Base-by-base conservation (phyloP, 2,329 filamentous ascomycete species). In the Diaporthe sp. region DNA sequence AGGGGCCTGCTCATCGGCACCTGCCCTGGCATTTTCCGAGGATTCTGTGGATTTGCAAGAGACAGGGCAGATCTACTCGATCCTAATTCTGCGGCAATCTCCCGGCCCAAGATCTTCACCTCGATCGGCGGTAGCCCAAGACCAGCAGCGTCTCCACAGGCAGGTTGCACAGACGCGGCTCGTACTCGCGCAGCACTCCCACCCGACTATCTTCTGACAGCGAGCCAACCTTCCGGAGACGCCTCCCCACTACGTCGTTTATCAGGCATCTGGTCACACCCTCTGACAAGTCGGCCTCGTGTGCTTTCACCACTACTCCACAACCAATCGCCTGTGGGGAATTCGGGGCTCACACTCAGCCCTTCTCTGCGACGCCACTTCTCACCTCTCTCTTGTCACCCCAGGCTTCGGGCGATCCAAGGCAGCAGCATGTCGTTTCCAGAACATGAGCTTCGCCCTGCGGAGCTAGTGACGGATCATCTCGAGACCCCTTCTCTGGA, bases 401-500 rank as follows among this genome's bases (percentile, higher is more conserved):
- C 79, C 61, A 70, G 78, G 67, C 75, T 77, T 76, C 79, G 78
- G 76, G 79, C 79, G 75, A 75, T 77, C 49, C 79, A 78, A 78
- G 79, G 79, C 70, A 79, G 77, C 67, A 77, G 77, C 67, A 77
- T 78, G 79, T 79, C 81, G 76, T 78, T 80, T 77, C 80, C 80
- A 76, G 80, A 84, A 75, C 80, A 82, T 58, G 77, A 78, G 70
- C 78, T 80, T 58, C 81, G 79, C 62, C 79, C 82, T 4, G 83
- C 85, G 61, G 83, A 85, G 80, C 80, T 84, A 60, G 79, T 95
- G 79, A 92, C 94, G 46, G 94, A 97, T 81, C 85, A 88, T 62
- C 87, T 98, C 73, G 94, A 98, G 86, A 95, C 94, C 81, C 95
- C 95, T 8, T 92, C 93, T 78, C 89, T 97, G 73, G 96, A 98